Evolutionary conservation across 768 basidiomycete species (phyloP).

Genomic region (Amanita phalloides): DNA sequence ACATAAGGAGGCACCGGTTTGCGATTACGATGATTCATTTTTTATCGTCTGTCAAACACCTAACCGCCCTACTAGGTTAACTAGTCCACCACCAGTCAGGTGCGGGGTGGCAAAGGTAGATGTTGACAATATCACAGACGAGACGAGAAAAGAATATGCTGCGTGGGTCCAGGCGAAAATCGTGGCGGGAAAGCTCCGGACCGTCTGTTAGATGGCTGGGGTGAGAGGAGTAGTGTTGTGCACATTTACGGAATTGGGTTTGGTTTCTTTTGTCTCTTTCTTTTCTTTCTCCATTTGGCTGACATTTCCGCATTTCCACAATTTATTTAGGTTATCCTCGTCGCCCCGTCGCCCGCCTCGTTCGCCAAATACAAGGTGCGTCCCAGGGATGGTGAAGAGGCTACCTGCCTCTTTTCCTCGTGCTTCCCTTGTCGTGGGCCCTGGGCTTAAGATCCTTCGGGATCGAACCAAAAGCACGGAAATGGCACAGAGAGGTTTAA

Average conservation of each 20-base stretch:
- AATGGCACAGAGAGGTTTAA: too few species aligned
- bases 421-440: neutral
- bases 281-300: neutral
- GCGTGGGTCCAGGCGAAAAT: neutral
- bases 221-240: too few species aligned
- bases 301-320: neutral
- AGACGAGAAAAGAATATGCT: neutral
- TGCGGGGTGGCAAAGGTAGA: neutral
- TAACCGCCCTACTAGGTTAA: neutral
- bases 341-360: too few species aligned
- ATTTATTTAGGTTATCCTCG: neutral
- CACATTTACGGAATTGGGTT: neutral
- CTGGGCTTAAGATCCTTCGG: neutral
- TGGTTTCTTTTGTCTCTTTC: neutral
- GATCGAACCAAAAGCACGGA: too few species aligned
- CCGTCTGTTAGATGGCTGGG: too few species aligned
- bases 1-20: neutral
- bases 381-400: neutral
- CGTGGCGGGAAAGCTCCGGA: too few species aligned
- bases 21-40: neutral
- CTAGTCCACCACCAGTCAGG: neutral
- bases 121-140: neutral
- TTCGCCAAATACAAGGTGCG: too few species aligned
- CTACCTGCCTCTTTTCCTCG: neutral
- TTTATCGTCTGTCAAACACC: neutral